A percentile compares a stretch with the other conserved stretches of the same genome.
phyloP scores from a whole-genome alignment of 228 moss, liverwort and hornwort genomes.

The Sphagnum magellanicum region DNA sequence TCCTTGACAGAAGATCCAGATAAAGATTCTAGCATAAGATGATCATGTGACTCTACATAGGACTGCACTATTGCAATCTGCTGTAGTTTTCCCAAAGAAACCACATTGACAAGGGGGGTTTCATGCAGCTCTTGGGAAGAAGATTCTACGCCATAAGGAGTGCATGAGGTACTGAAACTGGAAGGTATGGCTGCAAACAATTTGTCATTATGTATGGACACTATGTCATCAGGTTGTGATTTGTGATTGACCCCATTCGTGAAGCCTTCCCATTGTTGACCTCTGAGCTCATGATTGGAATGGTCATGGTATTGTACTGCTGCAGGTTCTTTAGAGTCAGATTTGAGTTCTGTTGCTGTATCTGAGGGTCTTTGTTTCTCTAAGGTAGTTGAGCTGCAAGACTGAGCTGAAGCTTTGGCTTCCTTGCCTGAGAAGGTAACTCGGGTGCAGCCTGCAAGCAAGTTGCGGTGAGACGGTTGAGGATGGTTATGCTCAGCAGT shows the following conservation, averaged over 20 bases:
- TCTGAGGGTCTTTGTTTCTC: not conserved
- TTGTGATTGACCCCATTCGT: not conserved
- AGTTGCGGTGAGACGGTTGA: slow-evolving; percentile 40
- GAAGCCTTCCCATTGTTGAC: not conserved
- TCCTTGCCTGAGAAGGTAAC: slow-evolving; percentile 13
- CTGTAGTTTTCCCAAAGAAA: not conserved
- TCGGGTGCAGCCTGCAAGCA: slow-evolving; percentile 28
- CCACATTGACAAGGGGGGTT: not conserved
- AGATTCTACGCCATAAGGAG: too few species aligned
- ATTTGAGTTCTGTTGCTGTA: not conserved
- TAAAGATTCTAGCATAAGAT: not conserved
- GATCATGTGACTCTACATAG: not conserved
- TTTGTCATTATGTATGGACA: too few species aligned
- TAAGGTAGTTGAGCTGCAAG: not conserved
- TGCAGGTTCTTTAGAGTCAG: not conserved
- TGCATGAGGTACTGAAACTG: not conserved
- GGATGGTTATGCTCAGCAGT: slow-evolving; percentile 54
- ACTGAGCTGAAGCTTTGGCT: not conserved
- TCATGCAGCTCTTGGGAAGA: too few species aligned
- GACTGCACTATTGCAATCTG: not conserved
- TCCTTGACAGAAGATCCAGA: slow-evolving; percentile 28
- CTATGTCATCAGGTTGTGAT: too few species aligned
- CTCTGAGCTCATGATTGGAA: not conserved
- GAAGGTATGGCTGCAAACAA: not conserved
- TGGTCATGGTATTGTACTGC: not conserved